Percentiles rank a stretch among this genome's conserved stretches.
Conservation (phyloP, 306 rosid species). For the Pterocarpus macrocarpus region DNA sequence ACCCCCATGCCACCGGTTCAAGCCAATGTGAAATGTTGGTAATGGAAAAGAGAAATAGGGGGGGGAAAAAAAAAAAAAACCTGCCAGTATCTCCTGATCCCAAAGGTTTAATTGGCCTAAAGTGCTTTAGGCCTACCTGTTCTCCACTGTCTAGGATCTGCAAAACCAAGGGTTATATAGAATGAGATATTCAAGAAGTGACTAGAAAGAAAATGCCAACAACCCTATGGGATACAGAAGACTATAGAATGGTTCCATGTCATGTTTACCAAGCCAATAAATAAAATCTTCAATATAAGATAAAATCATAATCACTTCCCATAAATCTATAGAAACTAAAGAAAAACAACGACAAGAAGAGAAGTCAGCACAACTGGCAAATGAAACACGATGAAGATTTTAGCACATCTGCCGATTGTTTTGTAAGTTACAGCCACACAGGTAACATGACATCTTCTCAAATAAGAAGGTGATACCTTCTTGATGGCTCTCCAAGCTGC, state of each 20-base stretch:
- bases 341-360: not conserved
- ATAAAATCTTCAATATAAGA: conserved; percentile 25
- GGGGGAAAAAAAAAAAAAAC: conserved; percentile 48
- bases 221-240: not conserved
- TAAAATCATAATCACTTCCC: conserved; percentile 21
- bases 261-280: conserved; percentile 14
- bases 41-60: conserved; percentile 20
- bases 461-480: conserved; percentile 60
- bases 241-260: conserved; percentile 17
- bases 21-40: not conserved
- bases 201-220: conserved; percentile 31
- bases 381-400: conserved; percentile 8
- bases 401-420: not conserved
- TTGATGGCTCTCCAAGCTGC: conserved; percentile 82
- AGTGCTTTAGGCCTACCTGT: conserved; percentile 80
- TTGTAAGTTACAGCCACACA: not conserved
- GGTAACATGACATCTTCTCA: not conserved
- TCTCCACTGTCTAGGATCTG: conserved; percentile 85
- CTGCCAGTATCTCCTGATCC: conserved; percentile 99
- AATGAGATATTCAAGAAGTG: conserved; percentile 27
- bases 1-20: conserved; percentile 3
- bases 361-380: not conserved
- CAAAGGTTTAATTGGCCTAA: conserved; percentile 87
- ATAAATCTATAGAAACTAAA: conserved; percentile 9
- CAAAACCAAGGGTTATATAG: conserved; percentile 48